Evolutionary conservation across 768 basidiomycete genomes (phyloP), one percentile per base, ranked within the genome.

Genomic region (Rhizopogon vesiculosus): DNA sequence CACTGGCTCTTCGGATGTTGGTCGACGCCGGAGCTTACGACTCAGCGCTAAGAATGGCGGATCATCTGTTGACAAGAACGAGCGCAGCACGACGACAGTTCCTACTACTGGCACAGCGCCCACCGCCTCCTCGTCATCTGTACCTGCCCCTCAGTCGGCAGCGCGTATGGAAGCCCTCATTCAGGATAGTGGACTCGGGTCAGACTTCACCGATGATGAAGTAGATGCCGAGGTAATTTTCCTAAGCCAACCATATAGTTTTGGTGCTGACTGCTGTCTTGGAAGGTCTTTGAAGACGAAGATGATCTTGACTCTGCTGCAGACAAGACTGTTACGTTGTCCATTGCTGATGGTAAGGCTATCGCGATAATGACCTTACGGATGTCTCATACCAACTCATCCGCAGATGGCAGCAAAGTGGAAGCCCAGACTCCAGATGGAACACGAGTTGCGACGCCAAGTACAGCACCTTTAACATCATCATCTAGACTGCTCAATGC

Each of bases 401-500:
- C 39, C 2, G 31, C 56, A 89, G 94, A 96, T 70, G 95, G 93
- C 7, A 86, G 89, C n/a, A 91, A 89, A 68, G 81, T 98, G 8
- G 93, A 94, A 66, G 97, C 95, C 1, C 92, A 97, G 68, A 98
- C 97, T 0, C 95, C 97, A 3, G 93, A 98, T 61, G 97, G 97
- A 1, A 98, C 95, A 0, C 84, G 93, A 15, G 86, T 99, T 31
- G 84, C 91, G 3, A 98, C 97, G 4, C 96, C 97, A 0, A 87
- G 78, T 53, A 80, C 82, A 2, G 61, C 69, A 2, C 66, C 69
- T 12, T 56, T 73, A 69, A 66, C 49, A 73, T 33, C 69, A 51
- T 61, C 69, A 50, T 45, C 66, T 31, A 65, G 68, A 9, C 72
- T 70, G 9, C 65, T 71, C 12, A 68, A 74, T 39, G 58, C 65